Percentiles rank a stretch among this genome's conserved stretches.
Evolutionary conservation across 148 eudicot genomes (phyloP).

Genomic region (Vaccinium darrowii): DNA sequence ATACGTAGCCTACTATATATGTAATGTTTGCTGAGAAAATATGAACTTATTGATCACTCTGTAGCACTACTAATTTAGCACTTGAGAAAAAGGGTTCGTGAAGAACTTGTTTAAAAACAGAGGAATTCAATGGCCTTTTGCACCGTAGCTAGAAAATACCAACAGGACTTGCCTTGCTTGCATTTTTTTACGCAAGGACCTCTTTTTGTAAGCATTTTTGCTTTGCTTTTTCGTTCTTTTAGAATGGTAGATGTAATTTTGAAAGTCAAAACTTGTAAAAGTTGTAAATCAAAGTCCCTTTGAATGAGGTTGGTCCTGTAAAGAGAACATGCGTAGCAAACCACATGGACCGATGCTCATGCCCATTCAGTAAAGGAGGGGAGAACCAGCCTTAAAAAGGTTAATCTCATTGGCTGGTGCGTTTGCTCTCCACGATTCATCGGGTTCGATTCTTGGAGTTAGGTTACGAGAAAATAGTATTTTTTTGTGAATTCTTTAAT

Average conservation of each 20-base stretch:
- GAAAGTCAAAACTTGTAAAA: constrained; percentile 13
- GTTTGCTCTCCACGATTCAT: too few relatives aligned
- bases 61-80: background rate
- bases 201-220: background rate
- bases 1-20: background rate
- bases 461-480: too few relatives aligned
- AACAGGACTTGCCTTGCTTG: background rate
- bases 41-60: background rate
- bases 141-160: background rate
- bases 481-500: too few relatives aligned
- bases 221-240: background rate
- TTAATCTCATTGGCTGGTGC: too few relatives aligned
- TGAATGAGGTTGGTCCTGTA: background rate
- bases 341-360: background rate
- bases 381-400: too few relatives aligned
- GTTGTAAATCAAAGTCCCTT: background rate
- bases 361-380: background rate
- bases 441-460: too few relatives aligned
- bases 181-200: background rate
- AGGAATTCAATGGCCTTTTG: constrained; percentile 8
- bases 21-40: background rate
- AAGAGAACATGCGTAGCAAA: background rate
- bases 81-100: background rate
- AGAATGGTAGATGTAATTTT: background rate
- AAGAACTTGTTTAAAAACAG: background rate